These are phyloP conservation scores for Syncephalis fuscata DNA, from an alignment of 371 early-diverging fungal genomes.

Conservation along the genomic window DNA sequence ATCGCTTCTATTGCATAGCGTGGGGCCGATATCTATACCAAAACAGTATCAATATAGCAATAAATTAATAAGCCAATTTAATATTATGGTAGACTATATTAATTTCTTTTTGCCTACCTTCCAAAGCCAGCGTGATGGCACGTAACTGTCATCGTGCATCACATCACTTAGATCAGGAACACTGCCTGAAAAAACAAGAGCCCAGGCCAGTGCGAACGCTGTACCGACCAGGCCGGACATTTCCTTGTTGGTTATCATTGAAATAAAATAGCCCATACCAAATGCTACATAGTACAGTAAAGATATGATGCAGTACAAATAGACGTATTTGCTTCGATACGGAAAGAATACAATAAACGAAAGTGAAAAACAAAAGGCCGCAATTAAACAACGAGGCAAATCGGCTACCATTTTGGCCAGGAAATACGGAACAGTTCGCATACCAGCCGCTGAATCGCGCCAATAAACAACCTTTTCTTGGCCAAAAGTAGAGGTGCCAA, in stretches of 20 bases:
- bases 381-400: constrained; percentile 26
- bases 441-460: constrained; percentile 27
- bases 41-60: too few species aligned
- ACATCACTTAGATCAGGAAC: too few species aligned
- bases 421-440: constrained; percentile 25
- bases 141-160: too few species aligned
- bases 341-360: constrained; percentile 23
- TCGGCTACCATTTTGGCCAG: constrained; percentile 31
- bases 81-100: too few species aligned
- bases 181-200: constrained; percentile 8
- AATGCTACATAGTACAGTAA: constrained; percentile 14
- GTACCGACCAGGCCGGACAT: constrained; percentile 19
- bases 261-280: constrained; percentile 16
- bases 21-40: too few species aligned
- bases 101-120: too few species aligned
- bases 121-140: too few species aligned
- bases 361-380: constrained; percentile 23
- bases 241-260: constrained; percentile 13
- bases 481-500: constrained; percentile 23
- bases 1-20: too few species aligned
- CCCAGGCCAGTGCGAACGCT: constrained; percentile 23
- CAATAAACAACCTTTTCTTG: constrained; percentile 29
- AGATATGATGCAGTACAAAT: constrained; percentile 8
- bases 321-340: constrained; percentile 1
- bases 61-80: too few species aligned